phyloP scores from a whole-genome alignment of 2,329 filamentous ascomycete species.

The Pseudocercospora fuligena region DNA sequence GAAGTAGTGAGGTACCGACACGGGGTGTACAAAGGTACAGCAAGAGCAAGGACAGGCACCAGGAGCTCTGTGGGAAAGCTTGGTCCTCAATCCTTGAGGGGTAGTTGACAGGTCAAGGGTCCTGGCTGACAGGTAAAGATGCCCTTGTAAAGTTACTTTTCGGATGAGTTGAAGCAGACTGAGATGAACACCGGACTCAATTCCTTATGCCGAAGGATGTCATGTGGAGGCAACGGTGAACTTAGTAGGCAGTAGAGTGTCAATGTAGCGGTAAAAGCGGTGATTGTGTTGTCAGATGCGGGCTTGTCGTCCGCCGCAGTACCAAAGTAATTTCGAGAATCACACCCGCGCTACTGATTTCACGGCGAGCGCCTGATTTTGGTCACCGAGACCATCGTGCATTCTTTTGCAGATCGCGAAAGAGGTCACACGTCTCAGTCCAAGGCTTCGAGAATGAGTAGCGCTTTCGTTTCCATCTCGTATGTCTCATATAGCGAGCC shows the following conservation, averaged over 20 bases:
- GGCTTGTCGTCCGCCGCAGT: not conserved
- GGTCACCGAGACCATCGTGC: not conserved
- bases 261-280: not conserved
- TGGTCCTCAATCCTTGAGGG: not conserved
- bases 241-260: not conserved
- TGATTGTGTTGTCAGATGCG: not conserved
- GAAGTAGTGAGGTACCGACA: slow-evolving; percentile 4
- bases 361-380: not conserved
- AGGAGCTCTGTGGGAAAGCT: not conserved
- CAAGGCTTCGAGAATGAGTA: not conserved
- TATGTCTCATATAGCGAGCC: not conserved
- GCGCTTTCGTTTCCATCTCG: not conserved
- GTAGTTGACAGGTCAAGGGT: not conserved
- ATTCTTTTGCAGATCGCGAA: not conserved
- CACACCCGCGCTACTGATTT: not conserved
- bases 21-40: not conserved
- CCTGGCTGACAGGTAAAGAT: not conserved
- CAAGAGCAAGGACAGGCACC: not conserved
- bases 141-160: not conserved
- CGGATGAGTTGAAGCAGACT: not conserved
- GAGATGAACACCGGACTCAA: not conserved
- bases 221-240: not conserved
- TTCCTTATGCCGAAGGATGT: not conserved
- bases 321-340: not conserved
- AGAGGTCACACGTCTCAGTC: not conserved